Percentiles rank a stretch among this genome's conserved stretches.
Conservation (phyloP, 2,329 filamentous ascomycete genomes). For the Ophiostoma sp. region DNA sequence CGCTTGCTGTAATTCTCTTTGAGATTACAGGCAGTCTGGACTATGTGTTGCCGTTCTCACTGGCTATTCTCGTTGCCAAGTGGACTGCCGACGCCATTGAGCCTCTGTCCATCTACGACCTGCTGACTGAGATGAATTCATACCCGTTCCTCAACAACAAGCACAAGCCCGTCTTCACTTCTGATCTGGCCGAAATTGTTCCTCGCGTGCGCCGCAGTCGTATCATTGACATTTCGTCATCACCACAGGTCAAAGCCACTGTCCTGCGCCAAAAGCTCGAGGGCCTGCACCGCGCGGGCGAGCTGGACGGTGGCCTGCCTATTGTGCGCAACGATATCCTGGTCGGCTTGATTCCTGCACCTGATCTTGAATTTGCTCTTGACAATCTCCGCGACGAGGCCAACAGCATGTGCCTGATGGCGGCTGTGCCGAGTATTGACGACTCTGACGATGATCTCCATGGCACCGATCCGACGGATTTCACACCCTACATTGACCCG, state of each 20-base stretch:
- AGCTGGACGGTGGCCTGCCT: conserved; percentile 86
- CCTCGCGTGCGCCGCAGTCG: conserved; percentile 68
- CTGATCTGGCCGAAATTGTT: conserved; percentile 81
- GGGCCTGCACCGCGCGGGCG: conserved; percentile 73
- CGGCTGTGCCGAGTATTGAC: conserved; percentile 56
- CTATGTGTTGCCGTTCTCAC: conserved; percentile 89
- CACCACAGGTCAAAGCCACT: conserved; percentile 70
- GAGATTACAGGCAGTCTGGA: conserved; percentile 92
- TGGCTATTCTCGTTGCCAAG: conserved; percentile 90
- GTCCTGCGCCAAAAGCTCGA: conserved; percentile 77
- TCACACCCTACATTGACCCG: conserved; percentile 86
- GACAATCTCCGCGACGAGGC: conserved; percentile 76
- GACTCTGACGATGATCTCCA: conserved; percentile 54
- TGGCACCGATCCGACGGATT: conserved; percentile 65
- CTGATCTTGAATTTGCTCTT: conserved; percentile 87
- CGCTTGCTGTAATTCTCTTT: conserved; percentile 89
- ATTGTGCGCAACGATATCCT: conserved; percentile 74
- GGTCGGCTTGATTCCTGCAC: conserved; percentile 86
- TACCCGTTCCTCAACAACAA: conserved; percentile 98
- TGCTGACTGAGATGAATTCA: conserved; percentile 92
- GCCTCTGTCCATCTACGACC: conserved; percentile 89
- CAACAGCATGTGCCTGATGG: conserved; percentile 75
- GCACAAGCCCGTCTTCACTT: conserved; percentile 83
- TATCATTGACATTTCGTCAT: conserved; percentile 81
- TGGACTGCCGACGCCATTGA: conserved; percentile 97